These are phyloP conservation scores for Emmonsia crescens DNA, from an alignment of 2,329 filamentous ascomycete species.

Conservation along the genomic window DNA sequence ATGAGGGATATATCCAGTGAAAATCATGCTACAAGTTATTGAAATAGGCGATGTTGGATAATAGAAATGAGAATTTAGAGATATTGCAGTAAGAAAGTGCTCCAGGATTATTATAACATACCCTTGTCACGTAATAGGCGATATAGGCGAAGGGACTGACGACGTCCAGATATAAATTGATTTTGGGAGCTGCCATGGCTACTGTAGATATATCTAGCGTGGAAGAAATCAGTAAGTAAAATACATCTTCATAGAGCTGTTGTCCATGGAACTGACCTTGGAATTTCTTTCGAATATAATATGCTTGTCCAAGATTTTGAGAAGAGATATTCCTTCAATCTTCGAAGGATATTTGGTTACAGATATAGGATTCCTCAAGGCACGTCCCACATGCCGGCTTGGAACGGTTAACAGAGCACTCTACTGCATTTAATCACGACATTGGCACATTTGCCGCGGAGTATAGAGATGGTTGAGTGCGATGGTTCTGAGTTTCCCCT, in stretches of 20 bases:
- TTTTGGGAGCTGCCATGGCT: conserved; percentile 38
- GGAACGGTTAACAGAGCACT: background rate
- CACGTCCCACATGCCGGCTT: background rate
- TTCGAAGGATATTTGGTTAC: background rate
- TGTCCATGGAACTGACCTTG: background rate
- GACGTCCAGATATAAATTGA: conserved; percentile 49
- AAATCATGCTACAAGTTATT: background rate
- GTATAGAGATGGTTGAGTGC: background rate
- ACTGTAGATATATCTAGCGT: no score
- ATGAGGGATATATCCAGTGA: background rate
- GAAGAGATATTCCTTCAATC: background rate
- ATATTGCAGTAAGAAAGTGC: background rate
- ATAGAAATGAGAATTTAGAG: background rate
- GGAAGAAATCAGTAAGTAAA: background rate
- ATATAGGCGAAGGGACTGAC: conserved; percentile 52
- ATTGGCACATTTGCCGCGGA: background rate
- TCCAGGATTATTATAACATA: conserved; percentile 23
- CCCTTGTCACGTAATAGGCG: conserved; percentile 46
- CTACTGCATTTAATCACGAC: background rate
- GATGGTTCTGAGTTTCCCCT: background rate
- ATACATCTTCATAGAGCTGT: background rate
- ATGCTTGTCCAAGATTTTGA: background rate
- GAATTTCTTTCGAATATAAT: background rate
- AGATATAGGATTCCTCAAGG: no score
- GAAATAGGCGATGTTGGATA: no score